Evolutionary conservation across 495 filamentous ascomycete genomes (phyloP).

Genomic region (Hypoxylon trugodes): DNA sequence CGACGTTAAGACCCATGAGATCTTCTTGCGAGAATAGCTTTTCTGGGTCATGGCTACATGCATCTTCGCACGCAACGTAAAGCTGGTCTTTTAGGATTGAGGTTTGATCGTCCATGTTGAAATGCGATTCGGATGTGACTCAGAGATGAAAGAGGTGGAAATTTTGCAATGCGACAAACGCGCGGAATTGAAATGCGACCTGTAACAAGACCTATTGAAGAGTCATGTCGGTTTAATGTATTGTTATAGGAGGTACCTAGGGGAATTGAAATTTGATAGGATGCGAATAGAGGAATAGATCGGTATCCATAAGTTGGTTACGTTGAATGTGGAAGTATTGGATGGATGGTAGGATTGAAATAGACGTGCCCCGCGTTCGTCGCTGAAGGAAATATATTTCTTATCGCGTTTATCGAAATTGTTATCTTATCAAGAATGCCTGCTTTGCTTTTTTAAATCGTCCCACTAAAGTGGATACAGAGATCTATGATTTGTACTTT

Average conservation of each 20-base stretch:
- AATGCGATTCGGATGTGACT: slow-evolving; percentile 8
- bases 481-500: too few relatives aligned
- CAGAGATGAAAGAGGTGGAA: background rate
- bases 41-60: slow-evolving; percentile 49
- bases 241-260: too few relatives aligned
- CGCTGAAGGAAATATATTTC: slow-evolving; percentile 11
- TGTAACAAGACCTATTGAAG: too few relatives aligned
- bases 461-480: too few relatives aligned
- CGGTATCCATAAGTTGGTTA: too few relatives aligned
- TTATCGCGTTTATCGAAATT: slow-evolving; percentile 17
- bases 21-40: slow-evolving; percentile 73
- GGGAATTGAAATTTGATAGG: too few relatives aligned
- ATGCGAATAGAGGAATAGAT: too few relatives aligned
- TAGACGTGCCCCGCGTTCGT: slow-evolving; percentile 9
- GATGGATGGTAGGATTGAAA: background rate
- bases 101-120: slow-evolving; percentile 40
- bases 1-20: slow-evolving; percentile 65
- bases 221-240: too few relatives aligned
- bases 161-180: slow-evolving; percentile 5
- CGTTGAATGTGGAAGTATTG: too few relatives aligned
- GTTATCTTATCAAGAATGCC: background rate
- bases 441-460: background rate
- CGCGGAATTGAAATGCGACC: slow-evolving; percentile 28
- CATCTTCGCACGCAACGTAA: slow-evolving; percentile 41
- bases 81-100: slow-evolving; percentile 37